A percentile compares a stretch with the other conserved stretches of the same genome.
Conservation (phyloP, 176 grass and related monocot species). For the Bromus sterilis region DNA sequence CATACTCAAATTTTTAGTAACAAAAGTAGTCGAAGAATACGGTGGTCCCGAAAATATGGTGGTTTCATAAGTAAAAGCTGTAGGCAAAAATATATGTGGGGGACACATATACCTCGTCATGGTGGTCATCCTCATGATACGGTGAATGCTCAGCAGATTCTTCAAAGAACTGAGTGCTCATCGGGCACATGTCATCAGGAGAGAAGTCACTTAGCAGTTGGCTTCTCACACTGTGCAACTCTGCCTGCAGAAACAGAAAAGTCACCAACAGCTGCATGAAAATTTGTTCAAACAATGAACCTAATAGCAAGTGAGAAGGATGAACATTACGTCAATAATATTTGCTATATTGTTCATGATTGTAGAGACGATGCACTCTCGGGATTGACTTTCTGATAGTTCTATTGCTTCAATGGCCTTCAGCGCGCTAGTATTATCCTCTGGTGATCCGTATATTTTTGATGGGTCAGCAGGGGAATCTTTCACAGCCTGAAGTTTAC, state of each 20-base stretch:
- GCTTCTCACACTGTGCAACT: conserved; percentile 60
- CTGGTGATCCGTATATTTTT: conserved; percentile 72
- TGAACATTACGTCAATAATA: conserved; percentile 71
- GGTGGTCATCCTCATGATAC: conserved; percentile 33
- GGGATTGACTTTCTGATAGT: conserved; percentile 81
- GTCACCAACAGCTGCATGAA: conserved; percentile 15
- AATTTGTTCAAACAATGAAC: conserved; percentile 3
- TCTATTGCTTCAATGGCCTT: conserved; percentile 73
- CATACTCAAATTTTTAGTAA: conserved; percentile 4
- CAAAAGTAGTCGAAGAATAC: conserved; percentile 6
- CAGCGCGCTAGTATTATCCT: conserved; percentile 69
- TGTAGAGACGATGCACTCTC: conserved; percentile 79
- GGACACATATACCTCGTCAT: conserved; percentile 40
- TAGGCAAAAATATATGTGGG: neutral
- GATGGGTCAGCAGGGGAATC: conserved; percentile 27
- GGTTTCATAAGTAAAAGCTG: neutral
- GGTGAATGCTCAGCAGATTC: conserved; percentile 19
- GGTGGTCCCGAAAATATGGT: neutral
- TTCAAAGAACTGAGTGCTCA: conserved; percentile 65
- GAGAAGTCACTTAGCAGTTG: conserved; percentile 84
- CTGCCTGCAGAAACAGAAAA: conserved; percentile 54
- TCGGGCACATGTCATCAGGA: conserved; percentile 87
- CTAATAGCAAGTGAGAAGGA: conserved; percentile 6
- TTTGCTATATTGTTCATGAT: conserved; percentile 74
- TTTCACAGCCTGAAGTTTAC: conserved; percentile 74